Conservation (phyloP, 768 basidiomycete genomes). For the Pisolithus albus region DNA sequence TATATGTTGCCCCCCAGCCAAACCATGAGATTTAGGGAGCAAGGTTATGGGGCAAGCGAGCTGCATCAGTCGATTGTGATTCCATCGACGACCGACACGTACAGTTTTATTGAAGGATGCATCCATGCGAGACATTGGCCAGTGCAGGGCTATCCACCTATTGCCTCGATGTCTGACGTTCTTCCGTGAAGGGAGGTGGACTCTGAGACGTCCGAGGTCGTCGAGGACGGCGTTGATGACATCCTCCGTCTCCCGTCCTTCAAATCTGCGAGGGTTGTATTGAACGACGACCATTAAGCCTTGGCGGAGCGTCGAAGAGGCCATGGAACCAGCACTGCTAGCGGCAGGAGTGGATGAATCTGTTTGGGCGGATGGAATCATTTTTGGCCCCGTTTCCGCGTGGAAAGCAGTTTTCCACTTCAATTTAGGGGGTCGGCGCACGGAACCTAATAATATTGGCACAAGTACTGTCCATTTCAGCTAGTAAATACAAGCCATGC, state of each 20-base stretch:
- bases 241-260: not conserved
- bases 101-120: not conserved
- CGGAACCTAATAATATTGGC: no score
- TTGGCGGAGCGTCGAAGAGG: not conserved
- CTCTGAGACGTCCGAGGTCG: conserved; percentile 25
- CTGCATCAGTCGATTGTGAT: not conserved
- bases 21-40: not conserved
- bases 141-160: conserved; percentile 18
- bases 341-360: no score
- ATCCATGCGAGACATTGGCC: conserved; percentile 12
- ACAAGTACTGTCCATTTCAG: not conserved
- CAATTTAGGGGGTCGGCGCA: not conserved
- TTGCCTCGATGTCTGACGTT: conserved; percentile 18
- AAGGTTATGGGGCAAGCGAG: not conserved
- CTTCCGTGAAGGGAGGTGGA: conserved; percentile 22
- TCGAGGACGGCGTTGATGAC: conserved; percentile 18
- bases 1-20: not conserved
- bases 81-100: conserved; percentile 6
- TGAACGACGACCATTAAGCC: not conserved
- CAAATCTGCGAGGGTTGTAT: not conserved
- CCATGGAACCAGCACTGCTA: no score
- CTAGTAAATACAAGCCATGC: not conserved
- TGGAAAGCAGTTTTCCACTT: not conserved
- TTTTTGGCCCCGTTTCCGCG: no score
- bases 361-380: no score